A percentile compares a stretch with the other conserved stretches of the same genome.
These are phyloP conservation scores for Physaria fendleri DNA, from an alignment of 345 rosid species.

Conservation along the genomic window DNA sequence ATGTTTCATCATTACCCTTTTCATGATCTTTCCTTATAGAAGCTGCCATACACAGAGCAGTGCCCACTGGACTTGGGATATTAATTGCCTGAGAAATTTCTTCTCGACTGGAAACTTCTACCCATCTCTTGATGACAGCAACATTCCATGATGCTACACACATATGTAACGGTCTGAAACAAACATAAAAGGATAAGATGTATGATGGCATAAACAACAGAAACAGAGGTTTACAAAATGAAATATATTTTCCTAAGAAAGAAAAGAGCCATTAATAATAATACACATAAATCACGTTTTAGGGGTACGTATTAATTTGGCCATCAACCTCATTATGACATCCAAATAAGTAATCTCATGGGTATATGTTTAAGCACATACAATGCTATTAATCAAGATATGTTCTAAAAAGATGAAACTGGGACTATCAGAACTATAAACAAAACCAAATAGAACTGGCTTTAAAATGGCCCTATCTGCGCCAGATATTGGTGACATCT, in stretches of 20 bases:
- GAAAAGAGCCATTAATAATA: background rate
- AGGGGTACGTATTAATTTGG: background rate
- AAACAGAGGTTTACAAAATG: background rate
- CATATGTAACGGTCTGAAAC: constrained; percentile 81
- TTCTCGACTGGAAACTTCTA: constrained; percentile 64
- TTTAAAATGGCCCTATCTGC: background rate
- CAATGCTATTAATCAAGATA: background rate
- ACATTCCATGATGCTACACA: constrained; percentile 87
- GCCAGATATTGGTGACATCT: constrained; percentile 1
- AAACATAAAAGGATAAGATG: constrained; percentile 6
- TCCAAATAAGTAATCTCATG: background rate
- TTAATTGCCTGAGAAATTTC: constrained; percentile 72
- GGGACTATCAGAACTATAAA: background rate
- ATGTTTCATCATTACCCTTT: constrained; percentile 52
- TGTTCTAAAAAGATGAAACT: background rate
- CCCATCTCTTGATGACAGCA: constrained; percentile 87
- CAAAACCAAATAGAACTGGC: background rate
- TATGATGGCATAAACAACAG: constrained; percentile 1
- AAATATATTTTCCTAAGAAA: background rate
- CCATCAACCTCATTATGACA: background rate
- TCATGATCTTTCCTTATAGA: constrained; percentile 85
- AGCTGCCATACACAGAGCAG: constrained; percentile 93
- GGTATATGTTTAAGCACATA: background rate
- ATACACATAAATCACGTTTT: background rate
- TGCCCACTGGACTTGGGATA: constrained; percentile 73